Percentiles rank a stretch among this genome's conserved stretches.
phyloP scores from a whole-genome alignment of 2,329 filamentous ascomycete species.

The Ophiostoma ulmi region DNA sequence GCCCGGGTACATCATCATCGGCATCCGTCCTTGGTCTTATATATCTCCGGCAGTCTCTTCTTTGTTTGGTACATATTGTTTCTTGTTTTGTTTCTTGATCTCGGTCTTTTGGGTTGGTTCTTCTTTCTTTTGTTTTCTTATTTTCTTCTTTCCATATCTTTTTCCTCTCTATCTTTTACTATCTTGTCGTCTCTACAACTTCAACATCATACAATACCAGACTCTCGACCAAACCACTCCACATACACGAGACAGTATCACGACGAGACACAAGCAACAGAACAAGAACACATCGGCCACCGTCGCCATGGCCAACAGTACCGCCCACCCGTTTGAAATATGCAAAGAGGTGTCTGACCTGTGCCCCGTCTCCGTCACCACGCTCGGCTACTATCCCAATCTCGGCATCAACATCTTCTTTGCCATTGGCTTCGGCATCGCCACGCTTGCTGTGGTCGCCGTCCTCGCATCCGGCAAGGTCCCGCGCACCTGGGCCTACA shows the following conservation, averaged over 20 bases:
- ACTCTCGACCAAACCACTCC: neutral
- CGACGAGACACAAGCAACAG: neutral
- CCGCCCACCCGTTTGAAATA: constrained; percentile 27
- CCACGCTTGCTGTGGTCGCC: constrained; percentile 39
- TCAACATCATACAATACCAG: neutral
- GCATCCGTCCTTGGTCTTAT: neutral
- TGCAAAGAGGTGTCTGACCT: constrained; percentile 32
- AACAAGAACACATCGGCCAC: neutral
- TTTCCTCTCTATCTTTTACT: neutral
- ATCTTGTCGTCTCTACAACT: neutral
- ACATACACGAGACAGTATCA: neutral
- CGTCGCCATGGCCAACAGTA: constrained; percentile 17
- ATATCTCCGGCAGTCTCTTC: neutral
- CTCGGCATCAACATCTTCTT: constrained; percentile 53
- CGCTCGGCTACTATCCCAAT: constrained; percentile 54
- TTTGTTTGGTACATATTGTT: neutral
- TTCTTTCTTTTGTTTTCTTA: neutral
- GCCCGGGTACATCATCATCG: neutral
- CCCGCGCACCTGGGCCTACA: constrained; percentile 52
- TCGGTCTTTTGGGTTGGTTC: neutral
- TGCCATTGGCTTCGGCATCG: constrained; percentile 45
- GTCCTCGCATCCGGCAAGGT: constrained; percentile 34
- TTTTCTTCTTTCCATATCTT: neutral
- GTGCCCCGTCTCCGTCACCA: constrained; percentile 50
- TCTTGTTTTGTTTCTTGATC: neutral